Evolutionary conservation across 2,329 filamentous ascomycete genomes (phyloP).

Genomic region (Sporothrix humicola): DNA sequence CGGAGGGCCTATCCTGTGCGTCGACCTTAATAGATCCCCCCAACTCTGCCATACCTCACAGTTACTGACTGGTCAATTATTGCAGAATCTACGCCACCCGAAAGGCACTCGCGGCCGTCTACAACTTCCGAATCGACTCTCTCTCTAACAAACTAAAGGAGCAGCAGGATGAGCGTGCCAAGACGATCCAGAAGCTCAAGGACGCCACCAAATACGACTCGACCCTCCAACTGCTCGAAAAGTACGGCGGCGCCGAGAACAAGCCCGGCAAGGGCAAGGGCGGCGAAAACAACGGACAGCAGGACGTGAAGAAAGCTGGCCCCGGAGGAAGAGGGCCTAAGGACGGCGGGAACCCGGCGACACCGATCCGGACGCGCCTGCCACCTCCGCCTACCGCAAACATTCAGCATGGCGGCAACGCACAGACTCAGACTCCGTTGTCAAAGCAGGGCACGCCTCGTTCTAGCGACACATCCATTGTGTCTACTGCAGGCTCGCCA

Average conservation of each 20-base stretch:
- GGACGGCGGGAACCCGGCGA: constrained; percentile 34
- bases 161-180: constrained; percentile 77
- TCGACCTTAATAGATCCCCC: neutral
- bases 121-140: constrained; percentile 78
- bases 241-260: constrained; percentile 77
- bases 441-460: constrained; percentile 21
- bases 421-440: neutral
- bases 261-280: constrained; percentile 46
- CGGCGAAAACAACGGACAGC: constrained; percentile 25
- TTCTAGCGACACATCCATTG: neutral
- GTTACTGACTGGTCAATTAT: neutral
- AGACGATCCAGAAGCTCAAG: constrained; percentile 93
- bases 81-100: constrained; percentile 79
- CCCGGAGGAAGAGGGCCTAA: neutral
- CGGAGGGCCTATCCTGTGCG: constrained; percentile 78
- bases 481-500: constrained; percentile 37
- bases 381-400: constrained; percentile 68
- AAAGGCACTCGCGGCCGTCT: constrained; percentile 69
- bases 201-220: constrained; percentile 95
- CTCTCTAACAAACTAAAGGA: constrained; percentile 73
- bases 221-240: constrained; percentile 89
- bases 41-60: too few species aligned
- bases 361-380: constrained; percentile 53
- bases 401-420: constrained; percentile 53
- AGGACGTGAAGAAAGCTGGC: constrained; percentile 31